Evolutionary conservation across 176 grass and related monocot species (phyloP), one percentile per base, ranked within the genome.

Genomic region (Ensete glaucum): DNA sequence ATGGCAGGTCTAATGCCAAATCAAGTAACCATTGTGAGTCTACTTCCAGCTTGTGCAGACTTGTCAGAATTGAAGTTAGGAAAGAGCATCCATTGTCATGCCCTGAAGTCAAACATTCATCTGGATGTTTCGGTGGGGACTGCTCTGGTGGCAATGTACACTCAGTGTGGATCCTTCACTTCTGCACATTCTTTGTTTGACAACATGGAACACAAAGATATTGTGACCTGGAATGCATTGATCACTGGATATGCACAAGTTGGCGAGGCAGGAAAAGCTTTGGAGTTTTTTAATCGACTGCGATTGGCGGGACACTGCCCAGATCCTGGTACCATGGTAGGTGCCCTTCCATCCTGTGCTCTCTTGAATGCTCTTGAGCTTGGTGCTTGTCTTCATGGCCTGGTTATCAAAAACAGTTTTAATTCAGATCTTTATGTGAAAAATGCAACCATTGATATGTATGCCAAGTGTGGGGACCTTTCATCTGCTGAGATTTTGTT

Each of bases 81-180:
- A 55, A 96, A 90, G 77, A 90, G 85, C 85, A 78, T 96, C n/a
- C 87, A 96, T 73, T 72, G 84, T 76, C 80, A 90, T 29, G 79
- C 79, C 6, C 1, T 91, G 54, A 83, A 90, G 76, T 82, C 84
- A 66, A 74, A 90, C 1, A 74, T 88, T 3, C 83, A 82, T 21
- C 83, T 79, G 69, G 85, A 88, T 87, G 83, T 85, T 50, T 82
- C 82, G 11, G 74, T 96, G 14, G 79, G 81, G 20, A 88, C 93
- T 63, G 89, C 93, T 0, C 83, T 92, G 23, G 82, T 96, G 69
- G 85, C 91, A 70, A 90, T 96, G 89, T 96, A 96, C 77, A 85
- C 75, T 0, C 92, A 92, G 23, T 92, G 89, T 83, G 87, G 83
- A 84, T 90, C 85, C 71, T 85, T 96, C 81, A 68, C 51, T 22